Evolutionary conservation across 176 grass and related monocot genomes (phyloP), one percentile per base, ranked within the genome.

Genomic region (Guadua angustifolia): DNA sequence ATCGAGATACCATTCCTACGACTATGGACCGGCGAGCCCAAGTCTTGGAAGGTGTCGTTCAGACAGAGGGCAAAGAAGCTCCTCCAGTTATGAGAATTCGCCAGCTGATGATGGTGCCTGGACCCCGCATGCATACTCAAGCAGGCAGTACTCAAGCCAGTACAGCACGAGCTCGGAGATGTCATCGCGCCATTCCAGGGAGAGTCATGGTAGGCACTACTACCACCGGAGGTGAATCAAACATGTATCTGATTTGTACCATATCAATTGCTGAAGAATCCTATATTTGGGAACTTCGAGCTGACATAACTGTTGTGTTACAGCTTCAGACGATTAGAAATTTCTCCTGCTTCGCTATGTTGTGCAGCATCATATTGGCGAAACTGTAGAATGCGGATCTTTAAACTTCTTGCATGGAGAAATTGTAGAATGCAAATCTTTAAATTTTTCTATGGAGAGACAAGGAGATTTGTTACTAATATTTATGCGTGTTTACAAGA

Each of bases 1-100:
- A 39, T 83, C 81, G 3, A 85, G 95, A 79, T 92, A 93, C 47
- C 88, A 83, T 24, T 60, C 87, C 21, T 93, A 95, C 5, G 89
- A 95, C 72, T 66, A 90, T 2, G 72, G 39, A 16, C 35, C 36
- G 5, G 32, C 74, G 40, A 89, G 84, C 63, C 85, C 88, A 5
- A 86, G 21, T 79, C 36, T 87, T 0, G 83, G 81, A 59, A 91
- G 92, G 73, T 90, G 88, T 42, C 63, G 79, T 42, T 89, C 88
- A 1, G 95, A 91, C 26, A 91, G 84, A 47, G 88, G 86, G 36
- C 51, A 89, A 79, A 83, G 88, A 85, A 90, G 88, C 51, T 81
- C 93, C 11, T 60, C 76, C 16, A 63, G 81, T 14, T 86, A 91
- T 43, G 95, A 92, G 1, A 90, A 63, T 47, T 49, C 73, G 2